These are phyloP conservation scores for Panellus pusillus DNA, from an alignment of 768 basidiomycete species.

Conservation along the genomic window DNA sequence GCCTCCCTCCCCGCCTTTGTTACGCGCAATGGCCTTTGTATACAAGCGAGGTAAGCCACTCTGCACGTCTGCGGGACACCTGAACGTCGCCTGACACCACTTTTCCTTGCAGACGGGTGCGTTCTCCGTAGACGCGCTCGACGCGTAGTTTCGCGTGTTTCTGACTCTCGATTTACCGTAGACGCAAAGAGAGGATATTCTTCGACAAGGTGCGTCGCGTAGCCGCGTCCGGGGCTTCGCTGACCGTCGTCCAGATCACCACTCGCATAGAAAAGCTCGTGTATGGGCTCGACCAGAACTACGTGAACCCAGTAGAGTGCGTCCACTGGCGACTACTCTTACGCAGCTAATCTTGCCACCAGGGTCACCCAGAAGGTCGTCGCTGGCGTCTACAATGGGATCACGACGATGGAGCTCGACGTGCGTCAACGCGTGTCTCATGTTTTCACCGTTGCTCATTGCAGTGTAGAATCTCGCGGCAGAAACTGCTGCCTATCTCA, in stretches of 20 bases:
- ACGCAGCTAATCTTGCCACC: conserved; percentile 4
- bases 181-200: conserved; percentile 89
- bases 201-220: conserved; percentile 76
- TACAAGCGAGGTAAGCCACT: conserved; percentile 17
- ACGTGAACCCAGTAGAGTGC: conserved; percentile 92
- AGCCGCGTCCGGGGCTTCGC: conserved; percentile 19
- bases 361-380: conserved; percentile 94
- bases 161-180: conserved; percentile 25
- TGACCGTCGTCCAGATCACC: conserved; percentile 60
- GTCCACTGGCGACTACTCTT: conserved; percentile 22
- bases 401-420: conserved; percentile 97
- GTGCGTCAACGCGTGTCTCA: conserved; percentile 44
- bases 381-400: conserved; percentile 89
- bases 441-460: conserved; percentile 49
- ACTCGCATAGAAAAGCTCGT: conserved; percentile 87
- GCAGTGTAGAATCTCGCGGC: conserved; percentile 90
- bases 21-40: conserved; percentile 16
- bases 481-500: conserved; percentile 96
- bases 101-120: conserved; percentile 43
- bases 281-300: conserved; percentile 91
- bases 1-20: neutral
- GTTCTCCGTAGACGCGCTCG: conserved; percentile 24
- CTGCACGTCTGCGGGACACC: neutral
- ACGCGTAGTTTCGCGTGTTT: conserved; percentile 39
- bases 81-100: conserved; percentile 7